Evolutionary conservation across 305 asterid genomes (phyloP).

Genomic region (Fraxinus angustifolia): DNA sequence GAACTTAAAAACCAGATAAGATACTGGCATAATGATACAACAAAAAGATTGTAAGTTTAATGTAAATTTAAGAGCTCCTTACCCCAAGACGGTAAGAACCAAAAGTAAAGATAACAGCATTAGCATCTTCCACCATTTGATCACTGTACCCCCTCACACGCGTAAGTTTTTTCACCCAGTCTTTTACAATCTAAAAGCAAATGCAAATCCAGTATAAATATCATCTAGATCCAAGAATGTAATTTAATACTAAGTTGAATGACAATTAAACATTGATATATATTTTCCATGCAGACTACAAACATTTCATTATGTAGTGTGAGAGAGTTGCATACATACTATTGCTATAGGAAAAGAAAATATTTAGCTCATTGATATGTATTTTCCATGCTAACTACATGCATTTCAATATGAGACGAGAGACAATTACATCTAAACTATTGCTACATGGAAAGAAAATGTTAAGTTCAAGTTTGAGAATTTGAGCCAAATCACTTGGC

Average conservation of each 20-base stretch:
- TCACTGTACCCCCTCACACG: slow-evolving; percentile 76
- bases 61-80: slow-evolving; percentile 20
- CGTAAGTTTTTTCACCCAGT: slow-evolving; percentile 83
- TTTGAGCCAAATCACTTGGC: not conserved
- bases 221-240: slow-evolving; percentile 7
- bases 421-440: not conserved
- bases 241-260: not conserved
- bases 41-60: not conserved
- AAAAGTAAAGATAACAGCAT: slow-evolving; percentile 77
- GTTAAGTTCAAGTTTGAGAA: not conserved
- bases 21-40: not conserved
- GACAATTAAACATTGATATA: not conserved
- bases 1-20: not conserved
- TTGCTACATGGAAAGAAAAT: not conserved
- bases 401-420: not conserved
- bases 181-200: slow-evolving; percentile 62
- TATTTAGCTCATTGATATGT: not conserved
- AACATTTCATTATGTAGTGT: not conserved
- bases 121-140: slow-evolving; percentile 92
- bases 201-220: not conserved
- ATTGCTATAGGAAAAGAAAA: not conserved
- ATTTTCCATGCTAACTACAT: not conserved
- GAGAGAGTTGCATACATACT: not conserved
- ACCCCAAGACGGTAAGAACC: slow-evolving; percentile 98
- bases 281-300: not conserved